These are phyloP conservation scores for Chenopodium suecicum DNA, from an alignment of 148 eudicot genomes.

Conservation along the genomic window DNA sequence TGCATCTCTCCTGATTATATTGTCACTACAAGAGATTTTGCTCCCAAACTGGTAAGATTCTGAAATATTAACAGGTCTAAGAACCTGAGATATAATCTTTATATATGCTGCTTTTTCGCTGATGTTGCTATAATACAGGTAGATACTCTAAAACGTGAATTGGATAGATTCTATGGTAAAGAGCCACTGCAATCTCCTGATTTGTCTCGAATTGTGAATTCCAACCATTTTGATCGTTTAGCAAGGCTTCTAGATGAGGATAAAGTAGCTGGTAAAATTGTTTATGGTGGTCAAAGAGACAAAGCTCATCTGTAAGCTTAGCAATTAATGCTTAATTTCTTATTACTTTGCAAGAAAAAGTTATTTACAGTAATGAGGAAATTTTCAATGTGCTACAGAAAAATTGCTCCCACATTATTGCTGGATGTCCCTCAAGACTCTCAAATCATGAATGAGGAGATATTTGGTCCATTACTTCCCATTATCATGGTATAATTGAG, in stretches of 20 bases:
- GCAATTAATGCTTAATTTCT: neutral
- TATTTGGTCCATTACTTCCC: conserved; percentile 73
- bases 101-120: neutral
- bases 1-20: conserved; percentile 59
- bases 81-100: neutral
- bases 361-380: neutral
- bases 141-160: conserved; percentile 42
- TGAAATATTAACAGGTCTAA: neutral
- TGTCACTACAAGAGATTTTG: conserved; percentile 53
- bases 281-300: conserved; percentile 54
- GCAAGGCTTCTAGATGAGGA: conserved; percentile 44
- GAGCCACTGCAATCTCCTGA: conserved; percentile 48
- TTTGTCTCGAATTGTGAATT: conserved; percentile 49
- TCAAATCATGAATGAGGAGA: conserved; percentile 58
- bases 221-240: conserved; percentile 50
- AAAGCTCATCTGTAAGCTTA: conserved; percentile 45
- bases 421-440: conserved; percentile 54
- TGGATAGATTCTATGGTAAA: conserved; percentile 44
- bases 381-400: conserved; percentile 32
- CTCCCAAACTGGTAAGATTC: conserved; percentile 49
- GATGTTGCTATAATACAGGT: conserved; percentile 33
- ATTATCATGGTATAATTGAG: conserved; percentile 48
- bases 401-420: conserved; percentile 58
- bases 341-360: neutral
- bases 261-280: conserved; percentile 40